Evolutionary conservation across 2,329 filamentous ascomycete genomes (phyloP).

Genomic region (Penicillium sp.): DNA sequence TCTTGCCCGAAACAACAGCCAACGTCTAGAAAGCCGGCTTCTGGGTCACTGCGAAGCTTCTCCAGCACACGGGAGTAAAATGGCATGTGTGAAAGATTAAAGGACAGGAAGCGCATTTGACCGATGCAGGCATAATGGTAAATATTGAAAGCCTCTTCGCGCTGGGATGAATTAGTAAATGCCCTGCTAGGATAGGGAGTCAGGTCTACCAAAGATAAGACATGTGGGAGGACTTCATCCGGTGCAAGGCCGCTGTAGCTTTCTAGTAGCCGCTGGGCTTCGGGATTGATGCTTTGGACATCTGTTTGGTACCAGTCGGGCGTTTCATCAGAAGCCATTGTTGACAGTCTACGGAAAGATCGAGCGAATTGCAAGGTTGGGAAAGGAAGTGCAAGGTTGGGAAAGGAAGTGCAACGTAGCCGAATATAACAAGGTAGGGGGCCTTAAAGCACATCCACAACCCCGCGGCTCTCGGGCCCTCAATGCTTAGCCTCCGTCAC

Average conservation of each 20-base stretch:
- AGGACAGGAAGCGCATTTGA: slow-evolving; percentile 20
- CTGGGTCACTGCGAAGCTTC: slow-evolving; percentile 7
- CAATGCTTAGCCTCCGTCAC: no score
- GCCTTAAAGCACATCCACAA: no score
- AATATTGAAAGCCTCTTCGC: slow-evolving; percentile 16
- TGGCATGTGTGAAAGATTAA: slow-evolving; percentile 14
- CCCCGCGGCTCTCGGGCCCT: no score
- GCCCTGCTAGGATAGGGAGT: background rate
- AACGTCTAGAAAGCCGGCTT: slow-evolving; percentile 14
- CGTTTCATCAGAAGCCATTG: background rate
- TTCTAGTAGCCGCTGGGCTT: slow-evolving; percentile 17
- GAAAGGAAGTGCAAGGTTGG: no score
- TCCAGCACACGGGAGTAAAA: slow-evolving; percentile 9
- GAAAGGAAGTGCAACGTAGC: no score
- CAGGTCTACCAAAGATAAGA: slow-evolving; percentile 9
- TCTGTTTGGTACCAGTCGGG: slow-evolving; percentile 14
- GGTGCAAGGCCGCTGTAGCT: slow-evolving; percentile 14
- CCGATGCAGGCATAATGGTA: slow-evolving; percentile 19
- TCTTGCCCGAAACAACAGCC: slow-evolving; percentile 22
- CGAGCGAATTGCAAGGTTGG: no score
- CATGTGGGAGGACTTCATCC: slow-evolving; percentile 16
- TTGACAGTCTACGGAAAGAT: background rate
- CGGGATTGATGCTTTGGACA: slow-evolving; percentile 16
- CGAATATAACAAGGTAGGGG: no score
- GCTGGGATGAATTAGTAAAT: slow-evolving; percentile 1